These are phyloP conservation scores for Rutstroemia sp. DNA, from an alignment of 2,329 filamentous ascomycete genomes.

Conservation along the genomic window DNA sequence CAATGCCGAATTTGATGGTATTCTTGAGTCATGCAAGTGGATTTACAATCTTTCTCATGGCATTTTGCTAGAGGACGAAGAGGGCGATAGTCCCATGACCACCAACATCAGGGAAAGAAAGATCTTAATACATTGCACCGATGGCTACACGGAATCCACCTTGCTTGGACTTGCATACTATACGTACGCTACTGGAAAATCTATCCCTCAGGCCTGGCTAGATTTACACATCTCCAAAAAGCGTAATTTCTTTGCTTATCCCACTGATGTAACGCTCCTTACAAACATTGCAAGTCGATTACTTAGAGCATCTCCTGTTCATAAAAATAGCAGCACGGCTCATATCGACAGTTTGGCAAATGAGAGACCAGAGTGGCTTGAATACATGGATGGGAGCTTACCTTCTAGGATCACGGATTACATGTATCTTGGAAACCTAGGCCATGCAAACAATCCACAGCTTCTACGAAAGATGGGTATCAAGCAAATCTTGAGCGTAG, in stretches of 20 bases:
- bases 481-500: conserved; percentile 80
- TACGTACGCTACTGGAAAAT: conserved; percentile 79
- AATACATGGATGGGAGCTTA: conserved; percentile 78
- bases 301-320: conserved; percentile 59
- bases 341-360: conserved; percentile 47
- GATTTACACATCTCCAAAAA: conserved; percentile 70
- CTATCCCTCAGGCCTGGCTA: conserved; percentile 82
- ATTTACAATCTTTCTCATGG: conserved; percentile 59
- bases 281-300: conserved; percentile 68
- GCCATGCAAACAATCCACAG: conserved; percentile 89
- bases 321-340: conserved; percentile 40
- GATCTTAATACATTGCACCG: conserved; percentile 85
- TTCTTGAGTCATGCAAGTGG: conserved; percentile 84
- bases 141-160: conserved; percentile 93
- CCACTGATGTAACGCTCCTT: conserved; percentile 80
- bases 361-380: conserved; percentile 71
- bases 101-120: conserved; percentile 40
- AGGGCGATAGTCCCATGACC: conserved; percentile 49
- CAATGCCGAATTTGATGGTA: conserved; percentile 72
- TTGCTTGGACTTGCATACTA: conserved; percentile 85
- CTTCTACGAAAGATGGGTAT: conserved; percentile 76
- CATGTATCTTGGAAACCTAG: conserved; percentile 92
- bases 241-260: conserved; percentile 95
- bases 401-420: conserved; percentile 86
- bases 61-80: conserved; percentile 31